Evolutionary conservation across 352 stramenopile genomes (phyloP).

Genomic region (Globisporangium barbulae): DNA sequence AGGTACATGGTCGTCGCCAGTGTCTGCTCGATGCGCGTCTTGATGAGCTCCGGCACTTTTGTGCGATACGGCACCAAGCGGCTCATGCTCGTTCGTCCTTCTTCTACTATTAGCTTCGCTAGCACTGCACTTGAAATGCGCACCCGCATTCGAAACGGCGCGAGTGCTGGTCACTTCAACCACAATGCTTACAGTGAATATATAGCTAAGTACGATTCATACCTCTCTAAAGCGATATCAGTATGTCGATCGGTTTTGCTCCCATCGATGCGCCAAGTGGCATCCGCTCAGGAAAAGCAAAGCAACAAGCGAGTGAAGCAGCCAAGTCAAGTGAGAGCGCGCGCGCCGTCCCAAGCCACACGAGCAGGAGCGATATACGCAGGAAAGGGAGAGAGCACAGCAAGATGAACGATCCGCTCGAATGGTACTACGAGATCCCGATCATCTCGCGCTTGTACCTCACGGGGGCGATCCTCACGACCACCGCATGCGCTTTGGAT

Average conservation of each 20-base stretch:
- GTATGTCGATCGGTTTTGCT: slow-evolving; percentile 2
- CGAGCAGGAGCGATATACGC: neutral
- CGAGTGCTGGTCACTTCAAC: slow-evolving; percentile 34
- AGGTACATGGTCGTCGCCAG: slow-evolving; percentile 73
- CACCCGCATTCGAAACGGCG: neutral
- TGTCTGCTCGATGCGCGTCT: slow-evolving; percentile 62
- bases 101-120: neutral
- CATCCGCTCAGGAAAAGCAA: slow-evolving; percentile 12
- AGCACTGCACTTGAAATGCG: neutral
- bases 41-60: slow-evolving; percentile 48
- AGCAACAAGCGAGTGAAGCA: slow-evolving; percentile 1
- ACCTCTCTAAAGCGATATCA: neutral
- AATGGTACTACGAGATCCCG: slow-evolving; percentile 99
- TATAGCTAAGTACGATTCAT: neutral
- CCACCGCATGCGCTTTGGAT: slow-evolving; percentile 94
- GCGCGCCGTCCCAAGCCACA: neutral
- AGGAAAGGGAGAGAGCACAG: slow-evolving; percentile 5
- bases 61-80: slow-evolving; percentile 59
- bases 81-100: slow-evolving; percentile 33
- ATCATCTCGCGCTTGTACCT: slow-evolving; percentile 97
- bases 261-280: slow-evolving; percentile 12
- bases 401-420: slow-evolving; percentile 84
- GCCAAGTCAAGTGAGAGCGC: neutral
- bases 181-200: neutral
- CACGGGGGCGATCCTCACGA: slow-evolving; percentile 96